Evolutionary conservation across 192 early-diverging fungal species (phyloP).

Genomic region (Podila epicladia): DNA sequence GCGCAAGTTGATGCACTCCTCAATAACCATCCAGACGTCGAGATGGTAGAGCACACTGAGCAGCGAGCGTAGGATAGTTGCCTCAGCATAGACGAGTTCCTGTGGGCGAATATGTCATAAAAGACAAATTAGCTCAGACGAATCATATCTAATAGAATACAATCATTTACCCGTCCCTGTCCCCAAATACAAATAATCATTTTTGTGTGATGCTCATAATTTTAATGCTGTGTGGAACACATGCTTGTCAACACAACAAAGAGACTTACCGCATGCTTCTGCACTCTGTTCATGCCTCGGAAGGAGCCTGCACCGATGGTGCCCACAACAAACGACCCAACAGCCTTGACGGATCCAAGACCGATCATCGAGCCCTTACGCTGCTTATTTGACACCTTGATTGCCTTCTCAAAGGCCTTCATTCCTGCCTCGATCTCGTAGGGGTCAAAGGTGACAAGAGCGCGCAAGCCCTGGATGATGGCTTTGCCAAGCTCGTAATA

Average conservation of each 20-base stretch:
- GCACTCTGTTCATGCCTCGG: conserved; percentile 63
- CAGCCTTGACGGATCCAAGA: conserved; percentile 58
- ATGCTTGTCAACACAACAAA: neutral
- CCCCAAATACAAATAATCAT: neutral
- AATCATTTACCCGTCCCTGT: too few relatives aligned
- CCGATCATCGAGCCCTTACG: conserved; percentile 65
- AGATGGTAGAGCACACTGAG: conserved; percentile 80
- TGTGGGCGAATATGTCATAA: conserved; percentile 3
- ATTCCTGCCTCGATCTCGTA: conserved; percentile 73
- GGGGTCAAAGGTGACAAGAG: conserved; percentile 82
- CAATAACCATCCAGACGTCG: conserved; percentile 77
- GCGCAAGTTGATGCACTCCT: conserved; percentile 83
- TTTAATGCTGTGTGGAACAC: neutral
- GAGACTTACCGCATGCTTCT: conserved; percentile 68
- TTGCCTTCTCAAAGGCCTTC: conserved; percentile 67
- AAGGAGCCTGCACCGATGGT: conserved; percentile 57
- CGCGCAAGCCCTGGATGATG: conserved; percentile 73
- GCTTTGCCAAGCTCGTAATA: conserved; percentile 80
- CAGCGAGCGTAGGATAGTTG: conserved; percentile 75
- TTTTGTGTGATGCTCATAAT: neutral
- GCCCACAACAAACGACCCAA: conserved; percentile 55
- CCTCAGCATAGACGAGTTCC: conserved; percentile 87
- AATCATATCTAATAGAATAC: too few relatives aligned
- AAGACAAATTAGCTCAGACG: too few relatives aligned
- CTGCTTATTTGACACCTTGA: conserved; percentile 66